A percentile compares a stretch with the other conserved stretches of the same genome.
Evolutionary conservation across 495 filamentous ascomycete species (phyloP).

Genomic region (Talaromyces thailandensis): DNA sequence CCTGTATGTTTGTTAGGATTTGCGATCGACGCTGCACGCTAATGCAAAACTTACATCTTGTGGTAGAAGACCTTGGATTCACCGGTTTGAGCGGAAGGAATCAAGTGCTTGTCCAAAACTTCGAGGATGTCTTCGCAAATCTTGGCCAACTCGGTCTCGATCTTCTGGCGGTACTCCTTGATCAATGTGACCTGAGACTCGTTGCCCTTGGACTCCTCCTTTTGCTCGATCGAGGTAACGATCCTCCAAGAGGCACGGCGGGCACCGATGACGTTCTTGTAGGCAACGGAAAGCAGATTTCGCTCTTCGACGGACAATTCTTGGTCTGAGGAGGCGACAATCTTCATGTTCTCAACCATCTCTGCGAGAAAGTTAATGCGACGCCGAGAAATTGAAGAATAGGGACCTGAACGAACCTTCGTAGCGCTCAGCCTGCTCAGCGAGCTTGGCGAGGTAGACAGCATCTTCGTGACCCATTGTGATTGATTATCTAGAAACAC

Average conservation of each 20-base stretch:
- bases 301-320: constrained; percentile 98
- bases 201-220: constrained; percentile 99
- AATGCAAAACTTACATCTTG: constrained; percentile 84
- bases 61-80: constrained; percentile 99
- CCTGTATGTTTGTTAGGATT: constrained; percentile 39
- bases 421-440: constrained; percentile 99
- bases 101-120: constrained; percentile 92
- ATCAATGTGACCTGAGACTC: constrained; percentile 84
- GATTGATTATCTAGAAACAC: constrained; percentile 22
- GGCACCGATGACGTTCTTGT: constrained; percentile 99
- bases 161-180: constrained; percentile 99
- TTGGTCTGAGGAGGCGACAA: constrained; percentile 88
- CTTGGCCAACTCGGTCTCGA: constrained; percentile 95
- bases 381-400: background rate
- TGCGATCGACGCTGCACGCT: background rate
- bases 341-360: constrained; percentile 99
- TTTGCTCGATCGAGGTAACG: constrained; percentile 99
- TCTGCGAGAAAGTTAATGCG: constrained; percentile 46
- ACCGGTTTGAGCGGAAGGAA: constrained; percentile 90
- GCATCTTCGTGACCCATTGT: constrained; percentile 99
- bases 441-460: constrained; percentile 98
- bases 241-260: constrained; percentile 99
- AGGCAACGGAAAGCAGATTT: constrained; percentile 97
- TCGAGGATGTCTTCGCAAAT: constrained; percentile 99
- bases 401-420: constrained; percentile 66